phyloP scores from a whole-genome alignment of 306 rosid genomes.

The Gastrolobium bilobum region DNA sequence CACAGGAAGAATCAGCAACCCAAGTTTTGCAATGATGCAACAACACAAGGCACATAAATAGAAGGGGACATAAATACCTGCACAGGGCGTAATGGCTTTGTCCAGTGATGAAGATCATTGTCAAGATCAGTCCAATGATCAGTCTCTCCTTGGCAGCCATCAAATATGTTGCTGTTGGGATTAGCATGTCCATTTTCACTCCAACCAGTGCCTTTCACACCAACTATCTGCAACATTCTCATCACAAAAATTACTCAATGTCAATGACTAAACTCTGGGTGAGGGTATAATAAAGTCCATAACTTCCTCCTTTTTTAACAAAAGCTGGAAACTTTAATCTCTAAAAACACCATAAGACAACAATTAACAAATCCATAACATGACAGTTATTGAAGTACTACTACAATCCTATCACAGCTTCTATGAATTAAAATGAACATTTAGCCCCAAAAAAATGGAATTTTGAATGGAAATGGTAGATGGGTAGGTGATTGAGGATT shows the following conservation, averaged over 20 bases:
- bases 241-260: slow-evolving; percentile 17
- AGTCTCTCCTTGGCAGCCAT: slow-evolving; percentile 50
- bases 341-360: not conserved
- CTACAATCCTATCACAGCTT: not conserved
- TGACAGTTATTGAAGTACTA: not conserved
- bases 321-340: slow-evolving; percentile 12
- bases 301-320: not conserved
- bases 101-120: slow-evolving; percentile 88
- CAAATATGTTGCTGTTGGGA: slow-evolving; percentile 34
- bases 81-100: slow-evolving; percentile 83
- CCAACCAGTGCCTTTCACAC: slow-evolving; percentile 63
- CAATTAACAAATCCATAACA: slow-evolving; percentile 7
- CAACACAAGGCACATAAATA: not conserved
- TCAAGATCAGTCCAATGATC: slow-evolving; percentile 76
- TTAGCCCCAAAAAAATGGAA: not conserved
- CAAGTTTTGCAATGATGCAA: slow-evolving; percentile 5
- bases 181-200: slow-evolving; percentile 54
- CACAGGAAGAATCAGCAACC: slow-evolving; percentile 41
- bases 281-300: not conserved
- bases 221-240: slow-evolving; percentile 74
- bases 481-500: slow-evolving; percentile 8
- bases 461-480: slow-evolving; percentile 15
- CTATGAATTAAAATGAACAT: slow-evolving; percentile 9
- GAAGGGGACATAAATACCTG: slow-evolving; percentile 62
- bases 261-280: slow-evolving; percentile 3